Base-by-base conservation (phyloP, 208 protist species). In the Acanthamoeba sp. region DNA sequence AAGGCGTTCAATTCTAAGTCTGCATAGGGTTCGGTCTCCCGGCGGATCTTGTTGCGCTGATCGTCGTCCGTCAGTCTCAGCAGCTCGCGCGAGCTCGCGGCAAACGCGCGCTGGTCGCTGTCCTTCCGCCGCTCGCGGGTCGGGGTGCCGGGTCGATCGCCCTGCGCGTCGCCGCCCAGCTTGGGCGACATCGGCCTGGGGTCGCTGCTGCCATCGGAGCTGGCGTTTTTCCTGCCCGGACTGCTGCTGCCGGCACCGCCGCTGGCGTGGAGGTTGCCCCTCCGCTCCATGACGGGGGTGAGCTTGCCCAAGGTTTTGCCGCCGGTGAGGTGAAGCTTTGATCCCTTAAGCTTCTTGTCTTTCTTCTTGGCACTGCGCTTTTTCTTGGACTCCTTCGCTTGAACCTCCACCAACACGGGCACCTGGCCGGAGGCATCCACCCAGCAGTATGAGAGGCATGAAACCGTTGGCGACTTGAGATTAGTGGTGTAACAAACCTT, bases 351-450 rank as follows among this genome's bases (percentile, higher is more conserved):
- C 40, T 84, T 84, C 38, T 84, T 84, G 38, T 84, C 73, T 38
- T 84, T 84, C 66, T 76, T 76, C 73, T 84, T 84, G 38, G 20
- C 36, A 20, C 7, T 24, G 20, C 73, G 34, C 73, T 84, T 84
- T 27, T 84, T 45, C 40, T 55, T 84, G 38, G 73, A 52, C 27
- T 84, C 73, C 42, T 84, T 84, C 10, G 40, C 48, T 22, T 52
- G 34, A 7, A 84, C 22, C 73, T 84, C 73, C 0, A 84, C 73
- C 73, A 84, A 52, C 22, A 84, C 42, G 6, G 73, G 73, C 7
- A 29, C 27, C 73, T 84, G 36, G 59, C n/a, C 24, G 9, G 5
- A 69, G 59, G n/a, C 64, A 10, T 52, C 24, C 38, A 29, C 73
- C 10, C 0, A 84, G 2, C 7, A n/a, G 14, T 36, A 5, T 24